Evolutionary conservation across 495 filamentous ascomycete species (phyloP), one percentile per base, ranked within the genome.

Genomic region (Lentithecium fluviatile): DNA sequence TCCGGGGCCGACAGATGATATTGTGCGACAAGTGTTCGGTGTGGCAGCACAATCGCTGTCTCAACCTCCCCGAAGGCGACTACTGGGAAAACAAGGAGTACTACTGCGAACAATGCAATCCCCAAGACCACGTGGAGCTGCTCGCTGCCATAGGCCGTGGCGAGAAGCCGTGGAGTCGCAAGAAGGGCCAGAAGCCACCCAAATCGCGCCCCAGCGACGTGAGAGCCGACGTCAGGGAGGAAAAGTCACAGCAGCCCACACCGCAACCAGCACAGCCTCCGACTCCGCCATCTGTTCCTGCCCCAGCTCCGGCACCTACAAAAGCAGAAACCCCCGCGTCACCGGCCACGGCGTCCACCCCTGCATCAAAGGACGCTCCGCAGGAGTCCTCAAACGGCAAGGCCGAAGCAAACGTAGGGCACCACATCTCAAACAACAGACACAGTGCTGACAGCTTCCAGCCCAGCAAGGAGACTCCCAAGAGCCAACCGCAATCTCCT

Each of bases 1-100:
- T 92, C 60, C 85, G 86, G 61, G 89, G 89, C 47, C 82, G 86
- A 36, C 84, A 91, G 67, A 91, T 95, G 72, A 95, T 97, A 68
- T 87, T 88, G 66, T 98, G 94, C 75, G 94, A 98, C 68, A 81
- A 78, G 34, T 98, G 94, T 69, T 83, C 83, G 25, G 91, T 86
- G 46, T 98, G 94, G 94, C 94, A 98, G 73, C 94, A 98, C 71
- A 95, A 95, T 68, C 84, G 91, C 64, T 98, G 94, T 71, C 91
- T 98, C 83, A 91, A 89, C 25, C 79, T 96, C 60, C 84, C 84
- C 58, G 86, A 90, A 62, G 85, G 85, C 57, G 82, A 88, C 15
- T 84, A 89, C 36, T 82, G 88, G 60, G 42, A 55, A 60, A 88
- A 88, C 29, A 83, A 85, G 20, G 75, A 87, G 69, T 98, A 97